phyloP scores from a whole-genome alignment of 306 rosid genomes.

The Acacia confusa region DNA sequence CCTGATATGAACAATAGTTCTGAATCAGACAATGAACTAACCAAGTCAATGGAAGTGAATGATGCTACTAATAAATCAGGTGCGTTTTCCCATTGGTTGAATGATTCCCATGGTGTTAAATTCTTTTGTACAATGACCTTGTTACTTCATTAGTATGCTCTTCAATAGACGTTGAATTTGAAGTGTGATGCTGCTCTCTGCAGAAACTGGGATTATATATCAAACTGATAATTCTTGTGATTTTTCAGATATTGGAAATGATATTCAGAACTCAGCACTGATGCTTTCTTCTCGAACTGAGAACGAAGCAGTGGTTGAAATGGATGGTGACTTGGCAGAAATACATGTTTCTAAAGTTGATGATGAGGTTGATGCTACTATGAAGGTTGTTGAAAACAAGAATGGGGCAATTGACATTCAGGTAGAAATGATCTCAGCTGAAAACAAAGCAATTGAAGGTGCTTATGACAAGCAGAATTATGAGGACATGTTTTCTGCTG shows the following conservation, averaged over 20 bases:
- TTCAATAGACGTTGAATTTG: neutral
- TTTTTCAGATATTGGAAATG: neutral
- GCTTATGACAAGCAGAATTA: neutral
- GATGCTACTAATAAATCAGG: slow-evolving; percentile 25
- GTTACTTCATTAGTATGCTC: neutral
- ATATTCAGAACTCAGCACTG: neutral
- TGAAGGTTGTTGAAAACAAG: slow-evolving; percentile 1
- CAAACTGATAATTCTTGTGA: neutral
- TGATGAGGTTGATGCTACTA: neutral
- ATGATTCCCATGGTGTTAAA: neutral
- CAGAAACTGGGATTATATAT: slow-evolving; percentile 25
- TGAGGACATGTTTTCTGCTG: neutral
- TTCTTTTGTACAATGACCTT: neutral
- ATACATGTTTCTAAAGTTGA: neutral
- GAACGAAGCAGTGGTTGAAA: neutral
- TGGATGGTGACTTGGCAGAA: neutral
- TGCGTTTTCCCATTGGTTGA: slow-evolving; percentile 16
- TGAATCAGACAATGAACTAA: neutral
- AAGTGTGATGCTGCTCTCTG: slow-evolving; percentile 1
- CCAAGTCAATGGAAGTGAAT: slow-evolving; percentile 13
- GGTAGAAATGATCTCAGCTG: neutral
- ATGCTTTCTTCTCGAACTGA: neutral
- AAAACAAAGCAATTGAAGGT: neutral
- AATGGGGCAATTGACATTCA: neutral
- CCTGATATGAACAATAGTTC: neutral